phyloP scores from a whole-genome alignment of 345 rosid species.

The Arabis alpina region DNA sequence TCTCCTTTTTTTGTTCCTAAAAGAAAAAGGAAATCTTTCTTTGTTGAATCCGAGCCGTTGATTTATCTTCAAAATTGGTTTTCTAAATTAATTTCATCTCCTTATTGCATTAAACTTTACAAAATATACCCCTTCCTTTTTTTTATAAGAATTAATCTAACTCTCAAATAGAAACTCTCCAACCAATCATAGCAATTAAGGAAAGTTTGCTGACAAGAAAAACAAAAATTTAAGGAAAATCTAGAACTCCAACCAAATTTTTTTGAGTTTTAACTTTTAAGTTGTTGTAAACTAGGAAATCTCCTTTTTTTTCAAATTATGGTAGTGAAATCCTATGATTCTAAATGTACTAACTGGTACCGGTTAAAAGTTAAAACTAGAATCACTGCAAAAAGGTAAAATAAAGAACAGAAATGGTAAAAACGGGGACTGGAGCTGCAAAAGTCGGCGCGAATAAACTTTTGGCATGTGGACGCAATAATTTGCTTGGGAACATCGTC shows the following conservation, averaged over 20 bases:
- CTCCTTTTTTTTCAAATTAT: too few species aligned
- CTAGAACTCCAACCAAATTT: too few species aligned
- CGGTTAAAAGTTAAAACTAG: constrained; percentile 8
- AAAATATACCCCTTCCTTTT: too few species aligned
- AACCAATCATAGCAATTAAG: too few species aligned
- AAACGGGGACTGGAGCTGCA: constrained; percentile 11
- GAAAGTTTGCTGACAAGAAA: too few species aligned
- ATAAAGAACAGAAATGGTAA: constrained; percentile 1
- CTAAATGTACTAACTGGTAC: constrained; percentile 5
- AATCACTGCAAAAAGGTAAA: constrained; percentile 1
- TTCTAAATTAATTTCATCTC: neutral
- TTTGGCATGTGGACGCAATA: constrained; percentile 34
- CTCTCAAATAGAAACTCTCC: too few species aligned
- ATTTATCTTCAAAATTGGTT: neutral
- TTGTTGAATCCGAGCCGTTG: constrained; percentile 11
- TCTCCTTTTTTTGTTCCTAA: neutral
- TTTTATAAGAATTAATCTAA: too few species aligned
- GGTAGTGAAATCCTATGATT: neutral
- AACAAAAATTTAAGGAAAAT: too few species aligned
- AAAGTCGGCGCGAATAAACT: constrained; percentile 35
- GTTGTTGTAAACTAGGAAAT: neutral
- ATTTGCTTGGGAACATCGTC: constrained; percentile 32
- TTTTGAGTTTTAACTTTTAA: too few species aligned
- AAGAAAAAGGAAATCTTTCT: neutral
- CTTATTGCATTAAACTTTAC: neutral